Percentiles rank a stretch among this genome's conserved stretches.
These are phyloP conservation scores for Aspergillus glaucus DNA, from an alignment of 2,329 filamentous ascomycete species.

Conservation along the genomic window DNA sequence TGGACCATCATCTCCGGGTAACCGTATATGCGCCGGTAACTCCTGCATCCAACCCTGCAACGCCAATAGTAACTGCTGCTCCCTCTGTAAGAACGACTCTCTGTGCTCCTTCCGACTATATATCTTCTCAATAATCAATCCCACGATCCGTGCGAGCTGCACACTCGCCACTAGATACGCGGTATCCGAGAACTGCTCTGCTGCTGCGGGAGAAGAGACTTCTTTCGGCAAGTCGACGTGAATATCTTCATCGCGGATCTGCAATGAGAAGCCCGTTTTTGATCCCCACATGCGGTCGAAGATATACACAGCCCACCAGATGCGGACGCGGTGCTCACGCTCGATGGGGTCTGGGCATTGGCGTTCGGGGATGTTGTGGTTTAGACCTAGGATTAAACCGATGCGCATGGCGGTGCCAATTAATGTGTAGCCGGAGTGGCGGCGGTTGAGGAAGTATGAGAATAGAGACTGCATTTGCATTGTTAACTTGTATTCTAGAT, in stretches of 20 bases:
- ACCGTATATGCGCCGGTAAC: slow-evolving; percentile 22
- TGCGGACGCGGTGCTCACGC: slow-evolving; percentile 21
- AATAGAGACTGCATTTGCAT: slow-evolving; percentile 15
- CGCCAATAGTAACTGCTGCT: slow-evolving; percentile 25
- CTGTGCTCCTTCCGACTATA: slow-evolving; percentile 18
- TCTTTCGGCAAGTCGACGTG: slow-evolving; percentile 25
- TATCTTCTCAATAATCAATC: slow-evolving; percentile 18
- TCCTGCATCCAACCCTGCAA: slow-evolving; percentile 26
- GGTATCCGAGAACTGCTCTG: slow-evolving; percentile 25
- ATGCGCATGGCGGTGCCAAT: slow-evolving; percentile 33
- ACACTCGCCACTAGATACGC: slow-evolving; percentile 25
- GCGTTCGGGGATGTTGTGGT: slow-evolving; percentile 27
- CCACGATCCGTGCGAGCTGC: slow-evolving; percentile 23
- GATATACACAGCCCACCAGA: slow-evolving; percentile 29
- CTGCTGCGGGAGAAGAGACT: slow-evolving; percentile 9
- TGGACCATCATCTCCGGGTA: slow-evolving; percentile 11
- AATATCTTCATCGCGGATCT: slow-evolving; percentile 42
- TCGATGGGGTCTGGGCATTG: slow-evolving; percentile 27
- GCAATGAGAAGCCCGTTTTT: slow-evolving; percentile 41
- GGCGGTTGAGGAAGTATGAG: slow-evolving; percentile 22
- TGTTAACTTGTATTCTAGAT: background rate
- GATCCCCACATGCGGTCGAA: slow-evolving; percentile 39
- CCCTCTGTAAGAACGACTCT: slow-evolving; percentile 26
- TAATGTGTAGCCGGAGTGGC: slow-evolving; percentile 21
- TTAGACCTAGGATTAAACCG: slow-evolving; percentile 35